These are phyloP conservation scores for Zymoseptoria crescenta DNA, from an alignment of 2,329 filamentous ascomycete genomes.

Conservation along the genomic window DNA sequence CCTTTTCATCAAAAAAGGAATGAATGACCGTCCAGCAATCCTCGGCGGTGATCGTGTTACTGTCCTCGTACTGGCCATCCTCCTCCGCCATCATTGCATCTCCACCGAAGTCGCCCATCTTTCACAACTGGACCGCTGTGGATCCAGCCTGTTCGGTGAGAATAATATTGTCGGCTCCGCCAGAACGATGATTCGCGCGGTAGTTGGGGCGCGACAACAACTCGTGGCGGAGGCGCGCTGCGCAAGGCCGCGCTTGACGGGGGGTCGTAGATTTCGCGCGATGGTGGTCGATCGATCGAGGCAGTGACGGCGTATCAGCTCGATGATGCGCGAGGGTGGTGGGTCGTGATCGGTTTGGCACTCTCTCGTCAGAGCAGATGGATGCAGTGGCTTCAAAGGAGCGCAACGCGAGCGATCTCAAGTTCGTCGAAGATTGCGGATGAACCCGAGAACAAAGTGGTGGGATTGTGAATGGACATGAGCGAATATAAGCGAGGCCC, in stretches of 20 bases:
- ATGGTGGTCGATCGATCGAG: not conserved
- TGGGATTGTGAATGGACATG: not conserved
- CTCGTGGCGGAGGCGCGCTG: not conserved
- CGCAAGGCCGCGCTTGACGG: not conserved
- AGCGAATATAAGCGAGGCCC: not conserved
- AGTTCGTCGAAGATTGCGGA: not conserved
- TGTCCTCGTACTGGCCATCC: conserved; percentile 18
- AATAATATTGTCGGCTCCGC: not conserved
- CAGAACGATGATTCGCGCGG: not conserved
- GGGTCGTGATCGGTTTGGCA: not conserved
- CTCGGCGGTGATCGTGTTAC: conserved; percentile 69
- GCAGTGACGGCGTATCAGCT: not conserved
- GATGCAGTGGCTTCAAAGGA: not conserved
- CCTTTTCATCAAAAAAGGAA: conserved; percentile 93
- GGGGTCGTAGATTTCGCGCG: not conserved
- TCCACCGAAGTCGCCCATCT: not conserved
- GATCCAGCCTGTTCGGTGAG: not conserved
- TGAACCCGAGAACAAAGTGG: not conserved
- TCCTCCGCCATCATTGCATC: conserved; percentile 8
- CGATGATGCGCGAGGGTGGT: not conserved
- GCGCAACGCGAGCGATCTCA: not conserved
- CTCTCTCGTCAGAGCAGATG: not conserved
- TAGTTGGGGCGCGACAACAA: not conserved
- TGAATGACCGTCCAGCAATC: conserved; percentile 98
- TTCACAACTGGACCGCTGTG: not conserved